A percentile compares a stretch with the other conserved stretches of the same genome.
phyloP scores from a whole-genome alignment of 2,329 filamentous ascomycete genomes.

The Colletotrichum melonis region DNA sequence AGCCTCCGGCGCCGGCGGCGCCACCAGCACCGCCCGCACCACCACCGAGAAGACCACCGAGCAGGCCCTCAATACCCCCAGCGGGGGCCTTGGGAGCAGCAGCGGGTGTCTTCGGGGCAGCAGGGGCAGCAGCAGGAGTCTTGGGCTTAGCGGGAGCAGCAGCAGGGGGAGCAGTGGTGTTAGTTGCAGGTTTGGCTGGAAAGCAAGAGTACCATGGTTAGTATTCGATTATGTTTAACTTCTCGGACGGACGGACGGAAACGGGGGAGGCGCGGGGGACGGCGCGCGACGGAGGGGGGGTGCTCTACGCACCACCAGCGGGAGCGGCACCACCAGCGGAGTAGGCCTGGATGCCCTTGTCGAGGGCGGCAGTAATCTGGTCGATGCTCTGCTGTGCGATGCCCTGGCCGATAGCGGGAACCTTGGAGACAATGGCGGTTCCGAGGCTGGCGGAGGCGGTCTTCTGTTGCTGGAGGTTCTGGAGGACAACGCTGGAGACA shows the following conservation, averaged over 20 bases:
- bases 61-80: slow-evolving; percentile 15
- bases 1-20: neutral
- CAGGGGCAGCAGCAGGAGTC: neutral
- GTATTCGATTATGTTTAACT: neutral
- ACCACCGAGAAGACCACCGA: slow-evolving; percentile 10
- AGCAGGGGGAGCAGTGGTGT: slow-evolving; percentile 6
- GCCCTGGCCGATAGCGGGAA: slow-evolving; percentile 41
- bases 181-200: slow-evolving; percentile 17
- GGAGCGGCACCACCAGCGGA: slow-evolving; percentile 1
- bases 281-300: slow-evolving; percentile 16
- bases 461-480: slow-evolving; percentile 40
- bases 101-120: neutral
- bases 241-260: neutral
- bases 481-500: slow-evolving; percentile 38
- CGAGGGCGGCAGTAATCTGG: slow-evolving; percentile 38
- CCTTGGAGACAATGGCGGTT: slow-evolving; percentile 40
- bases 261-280: neutral
- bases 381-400: slow-evolving; percentile 41
- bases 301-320: slow-evolving; percentile 28
- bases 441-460: slow-evolving; percentile 34
- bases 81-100: slow-evolving; percentile 9
- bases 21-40: slow-evolving; percentile 14
- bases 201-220: slow-evolving; percentile 6
- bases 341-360: slow-evolving; percentile 37
- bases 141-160: slow-evolving; percentile 7